Evolutionary conservation across 202 grass and related monocot genomes (phyloP), one percentile per base, ranked within the genome.

Genomic region (Panicum hallii): DNA sequence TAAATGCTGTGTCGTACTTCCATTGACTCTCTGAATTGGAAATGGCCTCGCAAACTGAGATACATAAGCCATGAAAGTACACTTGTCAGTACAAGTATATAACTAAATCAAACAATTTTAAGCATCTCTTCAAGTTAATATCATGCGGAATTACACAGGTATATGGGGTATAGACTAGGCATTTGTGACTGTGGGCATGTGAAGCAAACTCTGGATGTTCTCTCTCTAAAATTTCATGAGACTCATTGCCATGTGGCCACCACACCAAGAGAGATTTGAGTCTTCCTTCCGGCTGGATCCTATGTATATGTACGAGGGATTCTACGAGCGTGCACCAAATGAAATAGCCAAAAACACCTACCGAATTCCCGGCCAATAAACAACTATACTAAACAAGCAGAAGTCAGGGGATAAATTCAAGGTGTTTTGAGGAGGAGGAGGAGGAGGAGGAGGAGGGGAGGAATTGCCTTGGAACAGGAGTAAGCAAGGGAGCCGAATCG

Each of bases 1-100:
- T 1, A 81, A 44, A 15, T 84, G 16, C 5, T 77, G 81, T 64
- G 41, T 63, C 40, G 46, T 57, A 34, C 63, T 40, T 32, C n/a
- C 76, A 76, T 66, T 88, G 45, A 67, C 48, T 63, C 63, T 81
- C 28, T 84, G 81, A 81, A 77, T 4, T 58, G 55, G 8, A 58
- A 84, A 65, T 67, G 64, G 48, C 81, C 85, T 77, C 17, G 56
- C 76, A 88, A 67, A 34, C 89, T 88, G 81, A 88, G 78, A 89
- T 58, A 78, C 22, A 84, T 13, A 72, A 76, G 22, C 80, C 5
- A 17, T 75, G 74, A 45, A 46, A 87, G 8, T 17, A 67, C 36
- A 61, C 40, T 19, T 26, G 49, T 73, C 66, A 72, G 28, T 66
- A 72, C 17, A 13, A 68, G 42, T 63, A 34, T 66, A 72, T 14